Base-by-base conservation (phyloP, 257 asterid genomes). In the Primulina huaijiensis region DNA sequence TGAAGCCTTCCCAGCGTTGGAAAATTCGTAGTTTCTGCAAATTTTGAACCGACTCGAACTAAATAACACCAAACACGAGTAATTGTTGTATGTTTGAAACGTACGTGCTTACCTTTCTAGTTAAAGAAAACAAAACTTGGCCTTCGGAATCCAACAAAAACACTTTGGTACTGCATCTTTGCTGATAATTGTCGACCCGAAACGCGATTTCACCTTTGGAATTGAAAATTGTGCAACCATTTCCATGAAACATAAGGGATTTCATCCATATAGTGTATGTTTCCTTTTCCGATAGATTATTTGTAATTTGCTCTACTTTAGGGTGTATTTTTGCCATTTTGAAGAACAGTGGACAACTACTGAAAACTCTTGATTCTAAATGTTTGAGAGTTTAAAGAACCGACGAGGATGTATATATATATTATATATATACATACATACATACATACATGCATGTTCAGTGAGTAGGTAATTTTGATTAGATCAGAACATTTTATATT, bases 191-290 rank as follows among this genome's bases (percentile, higher is more conserved):
- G 63, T 91, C 96, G 8, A 91, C 89, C 5, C 97, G 90, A 53
- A 81, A 91, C 62, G 64, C 82, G 2, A 91, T 77, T 64, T 89
- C 86, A 0, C 97, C 97, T 5, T 72, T 74, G 7, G 96, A 84
- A 34, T 86, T 74, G 31, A 80, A 89, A 16, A 87, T 84, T 1
- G 96, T 89, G 86, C 97, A 91, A 0, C 97, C 97, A 62, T 87
- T 87, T 35, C 96, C 88, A 69, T 91, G 82, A 70, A 87, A 87
- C 21, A 91, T 85, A 0, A 91, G 88, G 17, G 97, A 91, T 65
- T 91, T 91, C 95, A 91, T 85, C 97, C 97, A 91, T 14, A 89
- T 67, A 0, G 96, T 91, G 72, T 77, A 89, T 14, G 79, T 82
- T 82, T 87, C 86, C 69, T 78, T 83, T 53, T 60, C 81, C 12